Percentiles rank a stretch among this genome's conserved stretches.
Evolutionary conservation across 768 basidiomycete species (phyloP).

Genomic region (Kockovaella imperatae): DNA sequence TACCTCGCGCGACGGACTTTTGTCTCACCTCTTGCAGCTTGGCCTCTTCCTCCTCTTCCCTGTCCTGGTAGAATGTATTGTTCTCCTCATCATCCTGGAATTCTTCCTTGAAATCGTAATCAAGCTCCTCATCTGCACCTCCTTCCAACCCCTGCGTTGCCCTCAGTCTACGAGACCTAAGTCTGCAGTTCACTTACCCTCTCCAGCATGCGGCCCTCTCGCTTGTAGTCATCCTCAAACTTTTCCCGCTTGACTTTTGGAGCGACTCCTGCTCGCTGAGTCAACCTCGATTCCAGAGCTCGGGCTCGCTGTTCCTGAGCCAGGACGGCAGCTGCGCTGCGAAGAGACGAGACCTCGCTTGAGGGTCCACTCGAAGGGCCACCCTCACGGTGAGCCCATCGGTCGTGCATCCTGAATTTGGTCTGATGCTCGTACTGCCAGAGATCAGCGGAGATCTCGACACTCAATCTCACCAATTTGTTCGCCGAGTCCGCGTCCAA

Average conservation of each 20-base stretch:
- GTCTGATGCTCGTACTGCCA: slow-evolving; percentile 30
- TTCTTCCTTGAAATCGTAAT: slow-evolving; percentile 33
- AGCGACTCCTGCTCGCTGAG: neutral
- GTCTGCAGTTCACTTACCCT: slow-evolving; percentile 16
- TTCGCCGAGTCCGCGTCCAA: slow-evolving; percentile 32
- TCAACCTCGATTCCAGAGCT: slow-evolving; percentile 20
- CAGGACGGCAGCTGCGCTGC: neutral
- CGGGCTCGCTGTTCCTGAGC: slow-evolving; percentile 24
- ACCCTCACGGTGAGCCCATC: slow-evolving; percentile 29
- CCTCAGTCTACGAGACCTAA: neutral
- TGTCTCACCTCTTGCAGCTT: slow-evolving; percentile 22
- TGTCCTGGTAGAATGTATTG: slow-evolving; percentile 35
- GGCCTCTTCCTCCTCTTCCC: slow-evolving; percentile 33
- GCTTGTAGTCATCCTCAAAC: slow-evolving; percentile 31
- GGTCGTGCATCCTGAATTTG: slow-evolving; percentile 31
- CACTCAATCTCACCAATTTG: slow-evolving; percentile 19
- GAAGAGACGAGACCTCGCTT: no score
- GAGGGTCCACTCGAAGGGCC: slow-evolving; percentile 2
- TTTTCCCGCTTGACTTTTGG: slow-evolving; percentile 18
- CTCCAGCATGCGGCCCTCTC: slow-evolving; percentile 21
- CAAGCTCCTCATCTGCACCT: slow-evolving; percentile 34
- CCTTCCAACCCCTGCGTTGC: slow-evolving; percentile 31
- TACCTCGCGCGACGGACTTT: neutral
- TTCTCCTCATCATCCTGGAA: slow-evolving; percentile 40
- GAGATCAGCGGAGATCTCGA: neutral